These are phyloP conservation scores for Malus hybrid DNA, from an alignment of 331 rosid species.

Conservation along the genomic window DNA sequence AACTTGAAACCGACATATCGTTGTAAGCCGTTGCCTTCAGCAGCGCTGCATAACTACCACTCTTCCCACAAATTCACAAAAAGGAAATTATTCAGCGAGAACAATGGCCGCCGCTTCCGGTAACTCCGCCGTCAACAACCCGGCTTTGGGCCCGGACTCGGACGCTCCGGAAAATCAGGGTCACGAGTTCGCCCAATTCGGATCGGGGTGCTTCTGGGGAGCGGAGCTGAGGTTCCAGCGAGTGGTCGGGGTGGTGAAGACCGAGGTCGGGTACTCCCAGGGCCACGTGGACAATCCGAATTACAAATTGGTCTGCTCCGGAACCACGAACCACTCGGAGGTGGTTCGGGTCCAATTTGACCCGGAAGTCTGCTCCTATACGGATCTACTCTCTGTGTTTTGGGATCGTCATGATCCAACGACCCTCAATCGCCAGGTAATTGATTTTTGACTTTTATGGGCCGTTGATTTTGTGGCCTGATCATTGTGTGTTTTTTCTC, in stretches of 20 bases:
- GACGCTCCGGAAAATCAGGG: slow-evolving; percentile 43
- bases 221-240: slow-evolving; percentile 75
- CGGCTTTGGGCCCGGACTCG: slow-evolving; percentile 42
- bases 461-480: background rate
- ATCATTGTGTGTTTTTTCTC: background rate
- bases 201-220: slow-evolving; percentile 90
- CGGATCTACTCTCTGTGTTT: slow-evolving; percentile 41
- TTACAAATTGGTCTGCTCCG: slow-evolving; percentile 57
- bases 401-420: slow-evolving; percentile 84
- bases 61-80: background rate
- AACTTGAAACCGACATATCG: background rate
- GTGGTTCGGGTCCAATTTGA: slow-evolving; percentile 74
- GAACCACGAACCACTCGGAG: slow-evolving; percentile 65
- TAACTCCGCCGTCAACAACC: slow-evolving; percentile 18
- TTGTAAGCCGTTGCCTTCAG: background rate
- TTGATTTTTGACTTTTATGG: background rate
- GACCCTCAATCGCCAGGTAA: slow-evolving; percentile 64
- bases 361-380: slow-evolving; percentile 50
- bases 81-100: background rate
- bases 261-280: slow-evolving; percentile 81
- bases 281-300: slow-evolving; percentile 57
- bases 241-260: slow-evolving; percentile 55
- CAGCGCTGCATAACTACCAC: background rate
- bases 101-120: slow-evolving; percentile 5
- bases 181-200: slow-evolving; percentile 69